Conservation (phyloP, 257 asterid species). For the Solanum dulcamara region DNA sequence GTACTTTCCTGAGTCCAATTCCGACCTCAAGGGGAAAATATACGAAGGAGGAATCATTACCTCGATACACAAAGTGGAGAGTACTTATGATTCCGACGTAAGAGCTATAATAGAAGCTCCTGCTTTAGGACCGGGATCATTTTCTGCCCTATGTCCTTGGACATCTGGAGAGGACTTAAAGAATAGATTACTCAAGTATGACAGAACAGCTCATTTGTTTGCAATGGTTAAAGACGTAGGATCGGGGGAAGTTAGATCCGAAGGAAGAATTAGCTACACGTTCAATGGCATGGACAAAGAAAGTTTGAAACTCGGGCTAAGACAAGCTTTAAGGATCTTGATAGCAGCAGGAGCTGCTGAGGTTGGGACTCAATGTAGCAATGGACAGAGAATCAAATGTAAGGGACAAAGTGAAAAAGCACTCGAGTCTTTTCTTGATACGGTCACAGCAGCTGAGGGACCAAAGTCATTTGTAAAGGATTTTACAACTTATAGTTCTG, state of each 20-base stretch:
- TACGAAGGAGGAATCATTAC: constrained; percentile 87
- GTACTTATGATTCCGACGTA: constrained; percentile 9
- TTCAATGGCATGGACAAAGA: constrained; percentile 35
- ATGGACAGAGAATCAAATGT: constrained; percentile 54
- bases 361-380: constrained; percentile 71
- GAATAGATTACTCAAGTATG: constrained; percentile 29
- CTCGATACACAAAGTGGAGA: constrained; percentile 42
- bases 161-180: constrained; percentile 42
- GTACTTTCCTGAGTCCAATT: constrained; percentile 43
- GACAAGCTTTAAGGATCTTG: constrained; percentile 40
- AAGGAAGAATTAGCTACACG: constrained; percentile 40
- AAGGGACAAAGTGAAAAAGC: constrained; percentile 27
- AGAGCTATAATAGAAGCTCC: constrained; percentile 55
- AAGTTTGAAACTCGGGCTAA: constrained; percentile 37
- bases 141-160: constrained; percentile 60
- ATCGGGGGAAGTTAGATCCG: constrained; percentile 25
- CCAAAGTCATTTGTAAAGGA: constrained; percentile 39
- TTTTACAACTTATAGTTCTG: constrained; percentile 59
- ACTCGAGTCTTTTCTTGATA: constrained; percentile 44
- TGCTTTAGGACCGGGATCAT: constrained; percentile 53
- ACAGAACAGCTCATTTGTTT: constrained; percentile 60
- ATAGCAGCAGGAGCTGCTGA: constrained; percentile 80
- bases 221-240: constrained; percentile 60
- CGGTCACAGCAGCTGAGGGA: constrained; percentile 45
- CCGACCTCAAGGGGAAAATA: constrained; percentile 33